Evolutionary conservation across 352 stramenopile species (phyloP), one percentile per base, ranked within the genome.

Genomic region (Globisporangium solare): DNA sequence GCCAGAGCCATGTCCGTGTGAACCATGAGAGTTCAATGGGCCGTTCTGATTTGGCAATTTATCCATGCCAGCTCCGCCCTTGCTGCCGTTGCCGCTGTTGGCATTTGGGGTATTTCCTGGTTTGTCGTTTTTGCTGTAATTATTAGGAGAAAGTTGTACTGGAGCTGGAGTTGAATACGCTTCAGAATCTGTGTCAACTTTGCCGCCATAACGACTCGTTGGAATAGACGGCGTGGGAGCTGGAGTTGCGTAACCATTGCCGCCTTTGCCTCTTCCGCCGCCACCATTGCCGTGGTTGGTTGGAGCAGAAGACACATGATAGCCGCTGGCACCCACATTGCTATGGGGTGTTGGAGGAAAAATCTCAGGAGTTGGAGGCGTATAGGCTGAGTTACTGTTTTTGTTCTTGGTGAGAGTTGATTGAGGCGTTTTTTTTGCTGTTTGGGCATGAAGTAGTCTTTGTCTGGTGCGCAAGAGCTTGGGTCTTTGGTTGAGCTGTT

Each of bases 41-140:
- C n/a, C n/a, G n/a, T n/a, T n/a, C n/a, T n/a, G n/a, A n/a, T n/a
- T n/a, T n/a, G n/a, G n/a, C n/a, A n/a, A n/a, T n/a, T n/a, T n/a
- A n/a, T n/a, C n/a, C n/a, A n/a, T n/a, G n/a, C n/a, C n/a, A n/a
- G n/a, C n/a, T n/a, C n/a, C n/a, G n/a, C n/a, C n/a, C n/a, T n/a
- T n/a, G n/a, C n/a, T n/a, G n/a, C n/a, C n/a, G n/a, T n/a, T n/a
- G n/a, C n/a, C n/a, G n/a, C n/a, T n/a, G n/a, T n/a, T n/a, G n/a
- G n/a, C n/a, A n/a, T n/a, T n/a, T n/a, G n/a, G 21, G 54, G 64
- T 62, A n/a, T 49, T 20, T 50, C 49, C 50, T 40, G 21, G 40
- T 3, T 42, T 50, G 17, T 66, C 52, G 46, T 52, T 58, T 18
- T 61, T 52, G 40, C 43, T 35, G 1, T 67, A 56, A 11, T 31